Evolutionary conservation across 768 basidiomycete species (phyloP), one percentile per base, ranked within the genome.

Genomic region (Termitomyces sp.): DNA sequence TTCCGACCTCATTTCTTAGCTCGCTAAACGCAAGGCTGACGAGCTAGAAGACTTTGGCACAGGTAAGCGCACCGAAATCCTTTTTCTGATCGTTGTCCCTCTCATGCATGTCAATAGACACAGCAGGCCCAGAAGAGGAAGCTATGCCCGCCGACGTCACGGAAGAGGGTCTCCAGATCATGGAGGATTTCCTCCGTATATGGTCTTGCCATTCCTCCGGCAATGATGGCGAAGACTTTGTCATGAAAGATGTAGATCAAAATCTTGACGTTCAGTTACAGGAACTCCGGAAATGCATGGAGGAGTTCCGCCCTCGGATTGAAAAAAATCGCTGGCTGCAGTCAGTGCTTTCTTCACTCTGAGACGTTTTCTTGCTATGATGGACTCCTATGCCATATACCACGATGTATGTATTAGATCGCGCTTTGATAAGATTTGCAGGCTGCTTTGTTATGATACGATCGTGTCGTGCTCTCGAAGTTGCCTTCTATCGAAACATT

Each of bases 11-110:
- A 1, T 22, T 5, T 51, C 51, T 22, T 67, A 93, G 93, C 83
- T 93, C 46, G 95, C 92, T 18, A 90, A 89, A 73, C 80, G 87
- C 24, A 97, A 95, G 67, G 94, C 95, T 0, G 91, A 95, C 58
- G 93, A 95, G 63, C 74, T 97, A 24, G 92, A 95, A 71, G 90
- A 94, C 67, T 93, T 95, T 71, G 85, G 83, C 77, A 60, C 51
- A 49, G 62, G 64, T 65, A 50, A 43, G 33, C 33, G 4, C 32
- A 39, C 27, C 36, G 10, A 12, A 26, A n/a, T 27, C 5, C n/a
- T n/a, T n/a, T 30, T 30, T 30, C 18, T 30, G 12, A n/a, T 27
- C 14, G 16, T 18, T 20, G 37, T 40, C 12, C 5, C 18, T 50
- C 24, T 52, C 26, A 51, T 37, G 36, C 10, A 37, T 12, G n/a